Base-by-base conservation (phyloP, 352 stramenopile species). In the Globisporangium camurandrum region DNA sequence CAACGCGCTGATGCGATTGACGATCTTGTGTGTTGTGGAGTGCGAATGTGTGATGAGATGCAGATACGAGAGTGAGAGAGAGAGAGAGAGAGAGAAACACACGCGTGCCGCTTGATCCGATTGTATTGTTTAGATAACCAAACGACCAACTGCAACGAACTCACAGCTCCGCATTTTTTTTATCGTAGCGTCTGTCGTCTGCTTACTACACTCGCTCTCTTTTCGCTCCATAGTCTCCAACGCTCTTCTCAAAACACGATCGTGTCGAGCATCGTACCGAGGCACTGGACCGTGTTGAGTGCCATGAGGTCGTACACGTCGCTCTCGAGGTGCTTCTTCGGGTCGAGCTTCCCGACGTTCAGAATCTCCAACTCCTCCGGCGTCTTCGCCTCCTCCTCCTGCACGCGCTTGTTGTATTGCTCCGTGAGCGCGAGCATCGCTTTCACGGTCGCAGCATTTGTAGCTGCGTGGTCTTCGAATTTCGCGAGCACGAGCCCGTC, bases 241-340 rank as follows among this genome's bases (percentile, higher is more conserved):
- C n/a, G n/a, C n/a, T n/a, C n/a, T n/a, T n/a, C 20, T 49, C 95
- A 98, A 69, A 99, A 99, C 44, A 99, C 93, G 31, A 99, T 97
- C 14, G 96, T 98, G 83, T 98, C 90, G 31, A 99, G 80, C 95
- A 99, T 99, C 9, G 93, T 96, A 19, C 95, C 96, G 40, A 99
- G 78, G 64, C 92, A 98, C 78, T 99, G 97, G 46, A 99, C 92
- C 58, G 98, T 99, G 77, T 98, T 99, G 54, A 93, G 78, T 38
- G 88, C 95, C 95, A 99, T 98, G 52, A 99, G 81, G 62, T 98
- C 93, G 41, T 96, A 85, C 36, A 99, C 95, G 57, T 95, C 93
- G 38, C 74, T 85, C 62, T 98, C 92, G 47, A 97, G 60, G 62
- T 97, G 87, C 66, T 92, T 92, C 75, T 97, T 97, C 14, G 88